Base-by-base conservation (phyloP, 345 rosid genomes). In the Pelargonium nanum region DNA sequence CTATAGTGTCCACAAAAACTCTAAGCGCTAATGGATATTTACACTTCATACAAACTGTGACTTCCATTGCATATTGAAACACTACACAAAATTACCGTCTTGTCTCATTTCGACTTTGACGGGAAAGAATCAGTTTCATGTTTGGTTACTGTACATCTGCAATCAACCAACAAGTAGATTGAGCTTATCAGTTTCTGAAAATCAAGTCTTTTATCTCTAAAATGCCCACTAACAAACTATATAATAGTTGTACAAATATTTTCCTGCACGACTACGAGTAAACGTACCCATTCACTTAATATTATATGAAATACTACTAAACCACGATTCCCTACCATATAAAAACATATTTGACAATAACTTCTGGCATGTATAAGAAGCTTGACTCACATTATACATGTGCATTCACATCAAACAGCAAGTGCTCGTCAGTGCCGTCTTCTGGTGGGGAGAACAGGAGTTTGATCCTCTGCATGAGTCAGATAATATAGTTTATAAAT, bases 41-140 rank as follows among this genome's bases (percentile, higher is more conserved):
- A 52, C 55, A 52, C 21, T 52, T 52, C 17, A 21, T 52, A 52
- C 55, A n/a, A n/a, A n/a, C n/a, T n/a, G n/a, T n/a, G n/a, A n/a
- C n/a, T n/a, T n/a, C n/a, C n/a, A n/a, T n/a, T n/a, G n/a, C n/a
- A n/a, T n/a, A n/a, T n/a, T n/a, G n/a, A n/a, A n/a, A n/a, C n/a
- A n/a, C n/a, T n/a, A n/a, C n/a, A n/a, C n/a, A 52, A 52, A 19
- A n/a, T n/a, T 7, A 19, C 17, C 22, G 22, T n/a, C 22, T 19
- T 2, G 2, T 19, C n/a, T n/a, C n/a, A n/a, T n/a, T n/a, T n/a
- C n/a, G n/a, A 5, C 22, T 4, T 20, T 0, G 55, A 45, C 55
- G n/a, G 55, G 55, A 52, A 52, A 52, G 55, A 52, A 52, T 52
- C 55, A 4, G 55, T 20, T 52, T 52, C 8, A 52, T 4, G 9